Evolutionary conservation across 192 early-diverging fungal species (phyloP).

Genomic region (Mortierella alpina): DNA sequence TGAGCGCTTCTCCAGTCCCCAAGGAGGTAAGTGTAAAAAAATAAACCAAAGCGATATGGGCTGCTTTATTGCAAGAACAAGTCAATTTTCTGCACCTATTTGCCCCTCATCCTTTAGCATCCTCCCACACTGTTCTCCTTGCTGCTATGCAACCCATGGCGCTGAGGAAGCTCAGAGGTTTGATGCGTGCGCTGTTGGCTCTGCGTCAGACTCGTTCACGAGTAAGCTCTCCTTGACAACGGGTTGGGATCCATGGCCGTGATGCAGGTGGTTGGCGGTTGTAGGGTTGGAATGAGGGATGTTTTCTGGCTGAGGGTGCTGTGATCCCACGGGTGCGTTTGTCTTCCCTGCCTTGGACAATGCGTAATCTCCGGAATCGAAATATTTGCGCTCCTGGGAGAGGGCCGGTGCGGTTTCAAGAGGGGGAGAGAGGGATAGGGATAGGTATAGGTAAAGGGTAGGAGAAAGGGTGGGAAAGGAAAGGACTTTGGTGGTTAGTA

Average conservation of each 20-base stretch:
- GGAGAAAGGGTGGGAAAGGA: not conserved
- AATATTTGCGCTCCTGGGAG: conserved; percentile 91
- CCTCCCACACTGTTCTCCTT: not conserved
- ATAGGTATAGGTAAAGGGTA: not conserved
- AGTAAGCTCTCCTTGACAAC: conserved; percentile 72
- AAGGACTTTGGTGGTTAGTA: not conserved
- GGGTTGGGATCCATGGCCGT: conserved; percentile 60
- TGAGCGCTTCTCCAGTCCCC: too few species aligned
- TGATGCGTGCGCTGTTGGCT: too few species aligned
- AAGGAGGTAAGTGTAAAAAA: not conserved
- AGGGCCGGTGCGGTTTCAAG: too few species aligned
- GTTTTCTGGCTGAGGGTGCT: conserved; percentile 90
- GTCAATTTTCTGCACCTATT: not conserved
- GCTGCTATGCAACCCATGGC: not conserved
- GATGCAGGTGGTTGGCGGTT: conserved; percentile 15
- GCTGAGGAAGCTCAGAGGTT: not conserved
- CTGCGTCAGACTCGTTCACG: conserved; percentile 61
- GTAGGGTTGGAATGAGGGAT: conserved; percentile 91
- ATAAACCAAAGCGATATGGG: not conserved
- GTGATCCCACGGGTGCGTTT: conserved; percentile 78
- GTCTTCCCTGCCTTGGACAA: conserved; percentile 94
- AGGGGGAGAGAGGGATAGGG: not conserved
- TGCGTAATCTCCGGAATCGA: conserved; percentile 99
- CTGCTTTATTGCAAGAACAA: not conserved
- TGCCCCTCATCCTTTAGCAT: not conserved